phyloP scores from a whole-genome alignment of 2,329 filamentous ascomycete species.

The Penicillium sp. region DNA sequence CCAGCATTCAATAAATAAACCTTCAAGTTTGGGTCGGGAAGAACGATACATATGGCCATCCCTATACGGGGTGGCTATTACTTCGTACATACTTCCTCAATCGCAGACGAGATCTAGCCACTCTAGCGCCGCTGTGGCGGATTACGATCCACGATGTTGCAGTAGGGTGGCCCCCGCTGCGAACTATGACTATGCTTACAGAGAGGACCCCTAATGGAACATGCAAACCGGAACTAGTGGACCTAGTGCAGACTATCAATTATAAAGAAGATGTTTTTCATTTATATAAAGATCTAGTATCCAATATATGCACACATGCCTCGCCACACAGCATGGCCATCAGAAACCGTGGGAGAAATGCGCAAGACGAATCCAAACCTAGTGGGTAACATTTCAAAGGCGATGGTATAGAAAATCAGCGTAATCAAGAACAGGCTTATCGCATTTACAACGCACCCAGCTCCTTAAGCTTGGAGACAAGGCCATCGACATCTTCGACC shows the following conservation, averaged over 20 bases:
- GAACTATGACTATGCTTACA: neutral
- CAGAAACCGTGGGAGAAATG: constrained; percentile 4
- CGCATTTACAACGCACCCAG: constrained; percentile 73
- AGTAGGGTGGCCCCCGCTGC: neutral
- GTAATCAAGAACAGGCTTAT: constrained; percentile 9
- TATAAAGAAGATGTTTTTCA: neutral
- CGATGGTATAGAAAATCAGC: constrained; percentile 26
- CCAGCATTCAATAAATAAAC: neutral
- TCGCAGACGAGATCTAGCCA: neutral
- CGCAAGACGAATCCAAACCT: constrained; percentile 10
- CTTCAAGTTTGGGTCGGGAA: neutral
- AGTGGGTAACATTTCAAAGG: constrained; percentile 11
- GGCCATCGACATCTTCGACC: constrained; percentile 95
- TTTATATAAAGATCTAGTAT: constrained; percentile 2
- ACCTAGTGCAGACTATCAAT: neutral
- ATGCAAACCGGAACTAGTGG: neutral
- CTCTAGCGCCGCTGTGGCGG: constrained; percentile 6
- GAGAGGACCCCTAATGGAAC: neutral
- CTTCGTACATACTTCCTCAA: neutral
- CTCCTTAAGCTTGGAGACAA: constrained; percentile 92
- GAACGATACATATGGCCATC: neutral
- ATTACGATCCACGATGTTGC: neutral
- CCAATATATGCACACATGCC: constrained; percentile 5
- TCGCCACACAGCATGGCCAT: constrained; percentile 6
- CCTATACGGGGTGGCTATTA: neutral